Base-by-base conservation (phyloP, 2,329 filamentous ascomycete species). In the Epichloe gansuensis region DNA sequence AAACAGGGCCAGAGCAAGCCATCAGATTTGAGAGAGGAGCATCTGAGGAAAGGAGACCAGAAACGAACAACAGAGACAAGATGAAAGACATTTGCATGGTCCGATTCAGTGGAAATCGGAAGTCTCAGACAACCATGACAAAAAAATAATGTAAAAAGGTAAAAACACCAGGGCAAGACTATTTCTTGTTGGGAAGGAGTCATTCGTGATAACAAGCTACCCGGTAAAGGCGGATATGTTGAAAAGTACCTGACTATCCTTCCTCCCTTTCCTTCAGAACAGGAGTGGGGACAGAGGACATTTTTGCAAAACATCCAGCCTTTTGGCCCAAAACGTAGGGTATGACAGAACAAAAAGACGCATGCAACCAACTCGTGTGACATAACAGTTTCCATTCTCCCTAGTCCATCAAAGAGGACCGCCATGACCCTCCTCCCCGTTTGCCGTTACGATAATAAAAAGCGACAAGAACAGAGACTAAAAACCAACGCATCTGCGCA, bases 401-500 rank as follows among this genome's bases (percentile, higher is more conserved):
- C 44, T 52, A 55, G 46, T 55, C 50, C 34, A 52, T 55, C 47
- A 52, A 53, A 52, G 47, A 52, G 50, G 47, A 55, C 53, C 51
- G 50, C 39, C 51, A 34, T 43, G 34, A 55, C 48, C 54, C 48
- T 62, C 66, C 61, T 63, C 60, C 62, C 68, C 63, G 59, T 56
- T 63, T 63, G 63, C 64, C 59, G 37, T 48, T 51, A 50, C 53
- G 39, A 49, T 38, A 35, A 25, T 54, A 41, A 63, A n/a, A 50
- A 45, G 38, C 54, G 6, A 51, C 47, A 46, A 54, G 61, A 59
- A 59, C 57, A 61, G 59, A 63, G 58, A 65, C 34, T 34, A 23
- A 23, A 50, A 23, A 53, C 58, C 63, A 65, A 65, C 63, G 64
- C 62, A 64, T 52, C 62, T 59, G 64, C 63, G 63, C 60, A 65